Evolutionary conservation across 1,139 yeast genomes (phyloP).

Genomic region (Lodderomyces elongisporus): DNA sequence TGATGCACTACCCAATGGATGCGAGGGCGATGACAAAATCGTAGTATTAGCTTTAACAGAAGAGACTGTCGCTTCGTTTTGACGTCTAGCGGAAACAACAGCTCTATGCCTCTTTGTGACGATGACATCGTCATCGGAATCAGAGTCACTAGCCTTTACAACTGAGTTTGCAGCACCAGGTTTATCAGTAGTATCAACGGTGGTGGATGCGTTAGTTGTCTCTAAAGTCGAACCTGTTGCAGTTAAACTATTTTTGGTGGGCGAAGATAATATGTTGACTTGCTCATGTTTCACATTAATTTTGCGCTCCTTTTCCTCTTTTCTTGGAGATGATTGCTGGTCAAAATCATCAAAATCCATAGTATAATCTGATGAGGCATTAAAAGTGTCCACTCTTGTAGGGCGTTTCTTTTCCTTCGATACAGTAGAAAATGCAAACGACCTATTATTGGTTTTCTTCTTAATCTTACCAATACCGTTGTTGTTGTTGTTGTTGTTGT

Average conservation of each 20-base stretch:
- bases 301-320: neutral
- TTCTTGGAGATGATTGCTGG: slow-evolving; percentile 29
- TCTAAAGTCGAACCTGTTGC: no score
- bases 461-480: no score
- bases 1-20: slow-evolving; percentile 13
- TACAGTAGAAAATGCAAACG: slow-evolving; percentile 27
- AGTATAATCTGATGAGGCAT: slow-evolving; percentile 15
- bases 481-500: slow-evolving; percentile 14
- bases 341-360: slow-evolving; percentile 19
- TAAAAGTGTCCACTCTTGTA: slow-evolving; percentile 11
- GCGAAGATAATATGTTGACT: neutral
- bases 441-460: slow-evolving; percentile 13
- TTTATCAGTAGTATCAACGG: neutral
- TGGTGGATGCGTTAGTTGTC: no score
- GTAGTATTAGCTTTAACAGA: slow-evolving; percentile 20
- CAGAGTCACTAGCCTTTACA: slow-evolving; percentile 14
- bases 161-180: slow-evolving; percentile 9
- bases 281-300: neutral
- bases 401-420: slow-evolving; percentile 15
- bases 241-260: neutral
- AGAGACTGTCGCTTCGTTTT: slow-evolving; percentile 19
- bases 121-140: slow-evolving; percentile 54
- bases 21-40: slow-evolving; percentile 23
- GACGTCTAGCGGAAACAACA: slow-evolving; percentile 19
- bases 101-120: slow-evolving; percentile 44